A percentile compares a stretch with the other conserved stretches of the same genome.
Conservation (phyloP, 1,284 basidiomycete species). For the Heterobasidion irregulare region DNA sequence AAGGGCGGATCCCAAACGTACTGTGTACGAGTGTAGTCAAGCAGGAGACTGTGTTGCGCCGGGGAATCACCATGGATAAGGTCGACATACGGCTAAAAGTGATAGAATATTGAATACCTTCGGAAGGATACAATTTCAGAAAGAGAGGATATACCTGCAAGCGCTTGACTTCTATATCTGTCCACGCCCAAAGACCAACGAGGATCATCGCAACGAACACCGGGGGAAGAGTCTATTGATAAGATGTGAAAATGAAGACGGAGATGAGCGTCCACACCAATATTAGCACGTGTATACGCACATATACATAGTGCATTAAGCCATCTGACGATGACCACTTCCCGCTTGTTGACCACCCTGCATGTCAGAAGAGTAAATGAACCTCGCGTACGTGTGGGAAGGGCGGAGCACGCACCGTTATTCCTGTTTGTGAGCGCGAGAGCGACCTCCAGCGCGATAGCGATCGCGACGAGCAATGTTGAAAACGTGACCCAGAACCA, state of each 20-base stretch:
- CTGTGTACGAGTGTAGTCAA: slow-evolving; percentile 47
- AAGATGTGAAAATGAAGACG: not conserved
- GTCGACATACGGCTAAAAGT: slow-evolving; percentile 42
- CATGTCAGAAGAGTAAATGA: not conserved
- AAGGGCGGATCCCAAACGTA: slow-evolving; percentile 13
- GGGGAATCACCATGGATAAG: slow-evolving; percentile 44
- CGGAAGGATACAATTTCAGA: not conserved
- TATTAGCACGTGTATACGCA: slow-evolving; percentile 12
- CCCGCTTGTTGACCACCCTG: slow-evolving; percentile 34
- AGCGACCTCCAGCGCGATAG: slow-evolving; percentile 38
- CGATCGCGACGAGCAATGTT: slow-evolving; percentile 27
- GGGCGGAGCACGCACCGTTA: slow-evolving; percentile 25
- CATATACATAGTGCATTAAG: slow-evolving; percentile 42
- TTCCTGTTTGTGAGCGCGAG: slow-evolving; percentile 36
- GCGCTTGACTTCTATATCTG: slow-evolving; percentile 45
- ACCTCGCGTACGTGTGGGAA: not conserved
- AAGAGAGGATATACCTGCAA: slow-evolving; percentile 29
- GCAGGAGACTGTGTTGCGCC: slow-evolving; percentile 35
- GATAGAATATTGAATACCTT: not conserved
- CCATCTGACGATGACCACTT: slow-evolving; percentile 17
- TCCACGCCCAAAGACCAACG: slow-evolving; percentile 44
- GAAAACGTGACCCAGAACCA: slow-evolving; percentile 40
- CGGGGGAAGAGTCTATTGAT: slow-evolving; percentile 38
- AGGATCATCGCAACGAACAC: slow-evolving; percentile 32
- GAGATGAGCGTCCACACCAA: no score